Conservation (phyloP, 2,329 filamentous ascomycete genomes). For the Neopestalotiopsis sp. region DNA sequence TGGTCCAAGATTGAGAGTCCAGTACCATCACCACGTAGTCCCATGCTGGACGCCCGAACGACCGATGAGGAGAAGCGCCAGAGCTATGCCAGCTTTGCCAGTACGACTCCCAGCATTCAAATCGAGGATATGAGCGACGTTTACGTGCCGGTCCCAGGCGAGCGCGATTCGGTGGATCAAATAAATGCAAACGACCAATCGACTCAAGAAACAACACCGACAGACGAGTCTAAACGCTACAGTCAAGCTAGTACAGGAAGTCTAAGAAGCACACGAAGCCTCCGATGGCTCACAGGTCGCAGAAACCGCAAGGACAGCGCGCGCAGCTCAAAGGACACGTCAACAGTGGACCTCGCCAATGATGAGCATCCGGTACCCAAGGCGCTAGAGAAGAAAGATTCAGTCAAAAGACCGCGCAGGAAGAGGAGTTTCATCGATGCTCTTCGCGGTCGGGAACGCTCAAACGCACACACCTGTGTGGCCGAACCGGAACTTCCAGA, state of each 20-base stretch:
- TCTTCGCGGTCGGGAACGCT: background rate
- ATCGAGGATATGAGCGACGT: background rate
- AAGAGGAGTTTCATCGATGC: background rate
- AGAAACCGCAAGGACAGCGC: background rate
- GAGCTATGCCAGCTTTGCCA: background rate
- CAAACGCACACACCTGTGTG: background rate
- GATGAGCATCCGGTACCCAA: background rate
- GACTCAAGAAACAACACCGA: background rate
- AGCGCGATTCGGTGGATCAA: background rate
- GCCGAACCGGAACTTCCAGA: background rate
- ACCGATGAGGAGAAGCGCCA: background rate
- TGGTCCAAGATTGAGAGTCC: background rate
- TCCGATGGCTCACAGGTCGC: background rate
- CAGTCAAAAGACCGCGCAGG: background rate
- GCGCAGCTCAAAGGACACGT: background rate
- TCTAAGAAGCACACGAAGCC: background rate
- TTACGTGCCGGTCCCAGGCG: background rate
- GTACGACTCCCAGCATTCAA: background rate
- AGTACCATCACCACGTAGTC: background rate
- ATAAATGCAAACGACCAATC: background rate
- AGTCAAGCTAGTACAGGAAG: conserved; percentile 6
- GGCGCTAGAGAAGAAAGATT: background rate
- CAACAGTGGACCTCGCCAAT: background rate
- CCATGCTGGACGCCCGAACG: background rate
- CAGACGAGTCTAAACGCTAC: background rate